phyloP scores from a whole-genome alignment of 2,329 filamentous ascomycete genomes.

The Aspergillus arachidicola region DNA sequence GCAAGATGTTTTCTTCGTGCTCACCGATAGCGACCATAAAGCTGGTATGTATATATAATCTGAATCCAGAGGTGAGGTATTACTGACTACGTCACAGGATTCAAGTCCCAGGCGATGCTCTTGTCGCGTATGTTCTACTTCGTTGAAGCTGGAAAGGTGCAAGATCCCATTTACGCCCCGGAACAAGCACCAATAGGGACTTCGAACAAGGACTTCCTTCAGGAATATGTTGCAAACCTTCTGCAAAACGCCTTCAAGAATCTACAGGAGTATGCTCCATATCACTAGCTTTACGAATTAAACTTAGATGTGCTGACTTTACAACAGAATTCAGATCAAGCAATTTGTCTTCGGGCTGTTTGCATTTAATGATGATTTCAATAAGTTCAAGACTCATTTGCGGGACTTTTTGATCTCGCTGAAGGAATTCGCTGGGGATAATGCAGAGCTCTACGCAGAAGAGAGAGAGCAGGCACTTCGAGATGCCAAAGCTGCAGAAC shows the following conservation, averaged over 20 bases:
- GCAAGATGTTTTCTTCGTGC: conserved; percentile 97
- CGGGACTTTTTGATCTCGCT: conserved; percentile 97
- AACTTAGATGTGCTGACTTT: conserved; percentile 38
- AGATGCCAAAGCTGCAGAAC: conserved; percentile 83
- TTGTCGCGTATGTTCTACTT: conserved; percentile 96
- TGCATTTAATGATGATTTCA: conserved; percentile 81
- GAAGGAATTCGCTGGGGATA: conserved; percentile 95
- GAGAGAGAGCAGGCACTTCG: conserved; percentile 91
- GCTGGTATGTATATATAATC: conserved; percentile 57
- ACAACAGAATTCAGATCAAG: conserved; percentile 75
- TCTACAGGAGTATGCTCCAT: conserved; percentile 71
- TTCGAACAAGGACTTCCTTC: conserved; percentile 86
- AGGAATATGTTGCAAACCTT: conserved; percentile 81
- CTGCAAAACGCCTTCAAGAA: conserved; percentile 92
- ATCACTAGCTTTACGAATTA: background rate
- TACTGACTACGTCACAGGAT: conserved; percentile 53
- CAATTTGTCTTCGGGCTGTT: conserved; percentile 90
- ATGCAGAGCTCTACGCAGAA: conserved; percentile 88
- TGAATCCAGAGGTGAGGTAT: background rate
- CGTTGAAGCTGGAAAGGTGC: conserved; percentile 85
- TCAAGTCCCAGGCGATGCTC: conserved; percentile 95
- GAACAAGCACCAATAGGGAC: conserved; percentile 84
- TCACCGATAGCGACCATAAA: conserved; percentile 98
- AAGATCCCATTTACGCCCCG: conserved; percentile 83
- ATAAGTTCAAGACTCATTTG: conserved; percentile 92